A percentile compares a stretch with the other conserved stretches of the same genome.
Conservation (phyloP, 129 eudicot species). For the Centella asiatica region DNA sequence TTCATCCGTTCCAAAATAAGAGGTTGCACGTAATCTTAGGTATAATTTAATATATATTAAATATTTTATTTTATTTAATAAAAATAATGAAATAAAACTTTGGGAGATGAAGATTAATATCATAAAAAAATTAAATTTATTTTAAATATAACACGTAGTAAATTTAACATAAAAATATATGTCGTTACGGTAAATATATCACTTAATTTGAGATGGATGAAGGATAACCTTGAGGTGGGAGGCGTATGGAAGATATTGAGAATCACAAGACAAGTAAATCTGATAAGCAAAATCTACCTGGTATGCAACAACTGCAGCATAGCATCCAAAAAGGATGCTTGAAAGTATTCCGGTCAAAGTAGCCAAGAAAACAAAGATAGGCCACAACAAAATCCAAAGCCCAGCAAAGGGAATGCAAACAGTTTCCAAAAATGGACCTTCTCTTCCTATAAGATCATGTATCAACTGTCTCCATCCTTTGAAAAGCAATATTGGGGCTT, state of each 20-base stretch:
- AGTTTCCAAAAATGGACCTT: slow-evolving; percentile 25
- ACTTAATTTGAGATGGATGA: too few relatives aligned
- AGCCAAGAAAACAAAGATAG: slow-evolving; percentile 8
- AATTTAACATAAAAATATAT: too few relatives aligned
- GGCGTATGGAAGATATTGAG: not conserved
- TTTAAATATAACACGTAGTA: too few relatives aligned
- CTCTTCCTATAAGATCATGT: slow-evolving; percentile 27
- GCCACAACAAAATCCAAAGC: slow-evolving; percentile 26
- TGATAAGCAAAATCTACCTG: slow-evolving; percentile 5
- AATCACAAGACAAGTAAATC: not conserved
- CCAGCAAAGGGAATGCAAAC: slow-evolving; percentile 30
- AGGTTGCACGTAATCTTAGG: too few relatives aligned
- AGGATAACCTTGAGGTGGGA: not conserved
- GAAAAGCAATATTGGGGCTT: slow-evolving; percentile 20
- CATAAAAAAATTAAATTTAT: too few relatives aligned
- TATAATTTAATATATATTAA: too few relatives aligned
- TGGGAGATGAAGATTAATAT: too few relatives aligned
- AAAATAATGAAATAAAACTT: too few relatives aligned
- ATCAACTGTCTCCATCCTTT: slow-evolving; percentile 25
- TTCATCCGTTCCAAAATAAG: too few relatives aligned
- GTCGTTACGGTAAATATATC: too few relatives aligned
- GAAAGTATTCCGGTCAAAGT: slow-evolving; percentile 16
- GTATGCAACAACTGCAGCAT: slow-evolving; percentile 25
- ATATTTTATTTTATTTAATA: too few relatives aligned
- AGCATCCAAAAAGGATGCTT: slow-evolving; percentile 20